Evolutionary conservation across 495 filamentous ascomycete species (phyloP).

Genomic region (Sabuloglossum arenarium): DNA sequence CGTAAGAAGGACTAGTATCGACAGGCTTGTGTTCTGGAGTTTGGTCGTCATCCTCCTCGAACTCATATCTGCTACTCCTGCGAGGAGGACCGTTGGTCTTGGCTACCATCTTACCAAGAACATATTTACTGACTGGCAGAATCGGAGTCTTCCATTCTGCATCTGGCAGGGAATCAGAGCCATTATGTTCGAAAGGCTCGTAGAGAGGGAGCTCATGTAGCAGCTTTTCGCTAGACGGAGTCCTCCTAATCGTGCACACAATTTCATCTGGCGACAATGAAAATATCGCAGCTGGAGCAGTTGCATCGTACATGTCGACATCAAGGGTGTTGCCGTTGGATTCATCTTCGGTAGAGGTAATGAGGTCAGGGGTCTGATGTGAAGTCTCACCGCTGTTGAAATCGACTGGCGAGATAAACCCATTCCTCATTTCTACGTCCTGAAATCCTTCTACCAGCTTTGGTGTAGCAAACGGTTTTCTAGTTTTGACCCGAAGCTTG

Average conservation of each 20-base stretch:
- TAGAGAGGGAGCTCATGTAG: conserved; percentile 70
- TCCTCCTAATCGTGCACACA: conserved; percentile 54
- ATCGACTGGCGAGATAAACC: neutral
- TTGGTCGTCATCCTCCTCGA: conserved; percentile 43
- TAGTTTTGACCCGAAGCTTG: conserved; percentile 41
- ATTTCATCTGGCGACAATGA: conserved; percentile 63
- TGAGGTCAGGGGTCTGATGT: conserved; percentile 49
- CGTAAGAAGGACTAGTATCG: neutral
- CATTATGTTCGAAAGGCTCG: conserved; percentile 36
- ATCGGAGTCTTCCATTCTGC: conserved; percentile 53
- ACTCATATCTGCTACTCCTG: conserved; percentile 64
- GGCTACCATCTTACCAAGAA: conserved; percentile 57
- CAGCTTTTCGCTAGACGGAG: conserved; percentile 58
- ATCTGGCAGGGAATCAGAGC: conserved; percentile 37
- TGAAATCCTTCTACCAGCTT: conserved; percentile 8
- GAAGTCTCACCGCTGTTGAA: conserved; percentile 7
- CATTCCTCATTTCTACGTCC: conserved; percentile 8
- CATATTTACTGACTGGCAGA: conserved; percentile 71
- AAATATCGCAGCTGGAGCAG: conserved; percentile 60
- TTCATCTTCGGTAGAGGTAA: conserved; percentile 40
- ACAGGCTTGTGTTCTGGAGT: conserved; percentile 15
- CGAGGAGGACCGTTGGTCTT: conserved; percentile 40
- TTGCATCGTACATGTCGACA: conserved; percentile 23
- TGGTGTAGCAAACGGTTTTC: conserved; percentile 4
- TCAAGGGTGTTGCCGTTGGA: conserved; percentile 26